These are phyloP conservation scores for Stylosanthes scabra DNA, from an alignment of 331 rosid genomes.

Conservation along the genomic window DNA sequence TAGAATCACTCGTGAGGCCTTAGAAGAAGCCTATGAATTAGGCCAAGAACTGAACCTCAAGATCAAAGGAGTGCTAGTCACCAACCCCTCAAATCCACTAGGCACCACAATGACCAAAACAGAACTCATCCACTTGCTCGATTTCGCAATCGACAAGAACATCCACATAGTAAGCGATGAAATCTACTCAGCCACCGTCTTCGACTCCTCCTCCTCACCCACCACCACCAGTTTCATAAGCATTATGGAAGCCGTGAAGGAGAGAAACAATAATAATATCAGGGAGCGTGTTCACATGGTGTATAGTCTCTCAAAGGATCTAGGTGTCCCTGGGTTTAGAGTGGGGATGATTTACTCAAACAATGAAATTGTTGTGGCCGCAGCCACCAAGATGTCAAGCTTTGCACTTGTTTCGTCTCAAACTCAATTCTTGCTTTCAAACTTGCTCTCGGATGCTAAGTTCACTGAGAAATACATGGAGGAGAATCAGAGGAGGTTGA, in stretches of 20 bases:
- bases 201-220: constrained; percentile 46
- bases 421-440: constrained; percentile 63
- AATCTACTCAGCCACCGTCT: constrained; percentile 79
- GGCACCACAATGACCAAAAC: constrained; percentile 60
- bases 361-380: constrained; percentile 49
- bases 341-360: constrained; percentile 83
- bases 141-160: constrained; percentile 51
- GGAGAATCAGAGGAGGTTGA: constrained; percentile 54
- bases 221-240: constrained; percentile 60
- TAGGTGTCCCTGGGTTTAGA: constrained; percentile 81
- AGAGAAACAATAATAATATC: constrained; percentile 12
- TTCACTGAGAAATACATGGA: constrained; percentile 52
- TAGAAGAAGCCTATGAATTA: constrained; percentile 61
- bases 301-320: constrained; percentile 84
- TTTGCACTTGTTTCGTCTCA: constrained; percentile 76
- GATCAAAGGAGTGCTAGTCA: constrained; percentile 74
- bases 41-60: constrained; percentile 57
- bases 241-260: constrained; percentile 53
- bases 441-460: constrained; percentile 51
- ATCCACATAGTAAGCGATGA: constrained; percentile 82
- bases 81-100: constrained; percentile 84
- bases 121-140: constrained; percentile 59
- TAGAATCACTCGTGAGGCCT: constrained; percentile 60
- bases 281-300: constrained; percentile 64
- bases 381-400: constrained; percentile 89